Evolutionary conservation across 768 basidiomycete genomes (phyloP).

Genomic region (Boletellus ananiceps): DNA sequence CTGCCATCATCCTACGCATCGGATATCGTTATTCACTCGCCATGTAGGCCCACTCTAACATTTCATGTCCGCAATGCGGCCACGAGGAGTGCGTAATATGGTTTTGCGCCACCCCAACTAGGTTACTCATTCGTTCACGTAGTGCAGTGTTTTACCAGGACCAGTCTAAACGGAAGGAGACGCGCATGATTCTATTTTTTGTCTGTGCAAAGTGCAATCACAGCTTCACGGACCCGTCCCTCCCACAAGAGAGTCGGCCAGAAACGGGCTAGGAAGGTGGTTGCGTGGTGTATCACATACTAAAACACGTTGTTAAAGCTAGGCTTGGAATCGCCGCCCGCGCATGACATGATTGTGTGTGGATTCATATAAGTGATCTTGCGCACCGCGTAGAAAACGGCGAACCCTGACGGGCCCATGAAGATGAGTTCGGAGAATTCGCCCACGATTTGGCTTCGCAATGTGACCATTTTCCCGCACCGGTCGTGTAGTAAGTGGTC

Average conservation of each 20-base stretch:
- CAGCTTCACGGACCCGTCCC: constrained; percentile 65
- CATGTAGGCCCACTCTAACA: constrained; percentile 73
- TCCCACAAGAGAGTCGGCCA: constrained; percentile 42
- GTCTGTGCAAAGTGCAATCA: constrained; percentile 82
- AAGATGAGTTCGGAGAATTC: not conserved
- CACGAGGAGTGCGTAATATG: constrained; percentile 67
- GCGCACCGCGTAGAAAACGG: not conserved
- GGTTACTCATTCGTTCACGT: constrained; percentile 8
- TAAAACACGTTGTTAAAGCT: not conserved
- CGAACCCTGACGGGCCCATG: not conserved
- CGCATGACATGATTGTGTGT: too few relatives aligned
- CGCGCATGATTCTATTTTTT: constrained; percentile 90
- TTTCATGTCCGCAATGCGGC: constrained; percentile 77
- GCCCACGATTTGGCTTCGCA: not conserved
- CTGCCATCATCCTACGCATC: not conserved
- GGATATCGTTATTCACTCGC: not conserved
- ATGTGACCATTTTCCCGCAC: not conserved
- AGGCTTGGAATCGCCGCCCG: not conserved
- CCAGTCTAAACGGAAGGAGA: constrained; percentile 95
- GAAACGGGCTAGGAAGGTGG: constrained; percentile 23
- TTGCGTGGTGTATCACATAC: not conserved
- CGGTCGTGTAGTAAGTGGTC: not conserved
- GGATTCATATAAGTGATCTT: not conserved
- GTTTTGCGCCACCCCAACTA: not conserved
- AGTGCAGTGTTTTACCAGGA: constrained; percentile 96